Evolutionary conservation across 2,329 filamentous ascomycete genomes (phyloP), one percentile per base, ranked within the genome.

Genomic region (Chaetoscypha palmicola): DNA sequence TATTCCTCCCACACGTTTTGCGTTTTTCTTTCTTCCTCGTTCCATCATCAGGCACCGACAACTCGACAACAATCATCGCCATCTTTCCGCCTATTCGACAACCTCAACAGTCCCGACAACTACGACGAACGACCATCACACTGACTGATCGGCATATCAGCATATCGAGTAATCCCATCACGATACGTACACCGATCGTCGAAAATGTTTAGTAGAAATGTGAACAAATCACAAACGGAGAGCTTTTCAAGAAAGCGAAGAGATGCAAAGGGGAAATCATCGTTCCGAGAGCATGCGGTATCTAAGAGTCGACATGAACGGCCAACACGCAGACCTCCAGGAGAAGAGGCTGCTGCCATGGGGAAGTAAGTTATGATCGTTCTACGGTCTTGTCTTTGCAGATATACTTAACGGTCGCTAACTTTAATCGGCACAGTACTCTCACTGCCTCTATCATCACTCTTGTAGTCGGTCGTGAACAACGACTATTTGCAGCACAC

Each of bases 401-500:
- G 16, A 38, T 45, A n/a, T 30, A 46, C 22, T 38, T 43, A 32
- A 46, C 46, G 38, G 35, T 51, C 35, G 32, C 50, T 53, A 23
- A 54, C 33, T 11, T 24, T 7, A 17, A 11, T 50, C 38, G 41
- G 23, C 37, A 51, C 55, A 62, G 58, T 34, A 56, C 52, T 47
- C 55, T 63, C 38, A 61, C 73, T 51, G 79, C 78, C 50, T 84
- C 89, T 61, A 94, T 95, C 67, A 75, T 94, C 67, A 94, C 89
- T 48, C 73, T 96, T 58, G 81, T 85, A 56, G 81, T 96, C 62
- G 90, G 90, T 58, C 71, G 70, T 58, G 89, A 95, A 61, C 83
- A 85, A 64, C 85, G 90, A 60, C 76, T 95, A 65, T 96, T 96
- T 74, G 90, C 90, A 59, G 90, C 89, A 62, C 90, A 96, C 68